Base-by-base conservation (phyloP, 192 early-diverging fungal genomes). In the Funneliformis mosseae region DNA sequence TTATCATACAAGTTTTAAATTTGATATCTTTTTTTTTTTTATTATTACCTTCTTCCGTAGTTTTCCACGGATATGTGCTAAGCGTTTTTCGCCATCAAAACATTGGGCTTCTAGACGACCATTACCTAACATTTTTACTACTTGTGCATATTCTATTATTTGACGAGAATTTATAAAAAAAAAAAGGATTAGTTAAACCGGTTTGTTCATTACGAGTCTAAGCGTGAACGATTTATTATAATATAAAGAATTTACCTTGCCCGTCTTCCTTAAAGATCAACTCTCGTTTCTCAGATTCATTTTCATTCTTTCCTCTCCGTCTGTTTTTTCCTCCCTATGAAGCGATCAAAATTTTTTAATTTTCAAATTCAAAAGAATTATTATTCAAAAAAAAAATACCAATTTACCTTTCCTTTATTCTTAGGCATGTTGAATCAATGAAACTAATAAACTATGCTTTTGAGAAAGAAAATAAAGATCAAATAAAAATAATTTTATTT, bases 271-370 rank as follows among this genome's bases (percentile, higher is more conserved):
- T 97, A 88, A 99, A 97, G 71, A 96, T 90, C 76, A 99, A 88
- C 85, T 99, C 98, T 81, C 98, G 92, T 91, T 99, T 99, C 73
- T 96, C 94, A 74, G 88, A 90, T 80, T 96, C 95, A 84, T 93
- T 95, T 83, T 98, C 96, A 88, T 96, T 96, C 94, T 98, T 99
- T 91, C 98, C 97, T 87, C 95, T 92, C 88, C 92, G 90, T 88
- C 92, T 89, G 83, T 90, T 93, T 85, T 94, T 95, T 85, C 94
- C 94, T 89, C 94, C 94, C 94, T 91, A 79, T 27, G 21, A 45
- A 38, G 55, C 72, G 68, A 62, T 67, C 45, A 46, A 41, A 50
- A 5, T 55, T 14, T 33, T 55, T 23, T 80, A 59, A 60, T 33
- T 33, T 33, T 80, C 12, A 69, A 63, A 27, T 64, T 33, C n/a